Conservation (phyloP, 257 asterid species). For the Primulina huaijiensis region DNA sequence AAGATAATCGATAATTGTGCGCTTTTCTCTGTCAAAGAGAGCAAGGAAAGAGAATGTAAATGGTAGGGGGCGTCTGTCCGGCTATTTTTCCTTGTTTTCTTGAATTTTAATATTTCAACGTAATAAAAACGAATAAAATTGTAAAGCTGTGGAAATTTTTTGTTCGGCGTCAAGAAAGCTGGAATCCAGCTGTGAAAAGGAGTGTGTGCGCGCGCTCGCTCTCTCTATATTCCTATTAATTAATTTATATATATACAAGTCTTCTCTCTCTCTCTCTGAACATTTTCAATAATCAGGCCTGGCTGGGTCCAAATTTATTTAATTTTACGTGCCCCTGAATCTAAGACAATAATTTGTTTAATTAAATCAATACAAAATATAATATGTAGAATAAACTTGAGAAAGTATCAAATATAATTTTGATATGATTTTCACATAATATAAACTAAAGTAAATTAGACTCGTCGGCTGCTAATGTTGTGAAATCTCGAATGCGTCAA, state of each 20-base stretch:
- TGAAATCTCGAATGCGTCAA: background rate
- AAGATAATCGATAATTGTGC: conserved; percentile 36
- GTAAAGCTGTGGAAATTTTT: conserved; percentile 19
- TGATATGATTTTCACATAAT: too few relatives aligned
- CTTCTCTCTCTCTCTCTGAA: too few relatives aligned
- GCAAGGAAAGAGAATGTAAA: conserved; percentile 26
- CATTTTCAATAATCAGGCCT: background rate
- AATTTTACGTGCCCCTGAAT: too few relatives aligned
- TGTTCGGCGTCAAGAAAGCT: conserved; percentile 31
- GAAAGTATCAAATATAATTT: too few relatives aligned
- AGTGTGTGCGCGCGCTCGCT: background rate
- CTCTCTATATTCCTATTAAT: too few relatives aligned
- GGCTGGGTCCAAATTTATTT: background rate
- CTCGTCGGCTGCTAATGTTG: conserved; percentile 14
- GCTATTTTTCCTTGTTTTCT: conserved; percentile 30
- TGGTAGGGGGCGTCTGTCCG: conserved; percentile 29
- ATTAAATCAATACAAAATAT: too few relatives aligned
- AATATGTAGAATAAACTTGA: too few relatives aligned
- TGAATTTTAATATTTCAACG: conserved; percentile 10
- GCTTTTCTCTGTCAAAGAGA: conserved; percentile 20
- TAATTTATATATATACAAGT: too few relatives aligned
- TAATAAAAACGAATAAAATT: background rate
- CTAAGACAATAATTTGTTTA: too few relatives aligned
- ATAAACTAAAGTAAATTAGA: background rate
- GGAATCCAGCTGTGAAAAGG: conserved; percentile 46